Conservation (phyloP, 2,329 filamentous ascomycete genomes). For the Aspergillus terreus region DNA sequence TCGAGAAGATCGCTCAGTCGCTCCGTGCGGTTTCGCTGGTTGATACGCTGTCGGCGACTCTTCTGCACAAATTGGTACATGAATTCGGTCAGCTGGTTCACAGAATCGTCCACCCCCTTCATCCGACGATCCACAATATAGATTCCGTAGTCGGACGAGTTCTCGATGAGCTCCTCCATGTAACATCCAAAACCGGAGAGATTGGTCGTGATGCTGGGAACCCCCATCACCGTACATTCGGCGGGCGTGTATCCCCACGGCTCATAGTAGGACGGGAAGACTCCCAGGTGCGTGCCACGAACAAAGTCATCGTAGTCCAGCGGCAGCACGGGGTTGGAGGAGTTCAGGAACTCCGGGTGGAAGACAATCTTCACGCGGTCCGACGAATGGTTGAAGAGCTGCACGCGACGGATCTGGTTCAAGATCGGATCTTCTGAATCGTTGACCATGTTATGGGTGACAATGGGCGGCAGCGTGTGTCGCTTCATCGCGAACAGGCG, state of each 20-base stretch:
- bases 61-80: conserved; percentile 96
- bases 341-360: conserved; percentile 96
- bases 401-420: conserved; percentile 91
- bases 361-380: conserved; percentile 98
- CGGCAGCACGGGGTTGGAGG: conserved; percentile 88
- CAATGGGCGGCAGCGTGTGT: conserved; percentile 82
- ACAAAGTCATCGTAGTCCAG: conserved; percentile 99
- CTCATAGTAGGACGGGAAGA: conserved; percentile 98
- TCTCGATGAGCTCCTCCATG: conserved; percentile 99
- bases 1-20: conserved; percentile 90
- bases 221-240: conserved; percentile 98
- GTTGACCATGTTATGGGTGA: conserved; percentile 98
- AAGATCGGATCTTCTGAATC: conserved; percentile 89
- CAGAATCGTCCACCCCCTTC: conserved; percentile 95
- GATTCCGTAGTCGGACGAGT: conserved; percentile 96
- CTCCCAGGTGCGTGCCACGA: conserved; percentile 88
- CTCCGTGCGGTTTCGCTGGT: conserved; percentile 96
- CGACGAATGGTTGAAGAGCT: conserved; percentile 92
- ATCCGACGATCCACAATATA: conserved; percentile 95
- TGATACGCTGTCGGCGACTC: conserved; percentile 94
- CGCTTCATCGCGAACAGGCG: conserved; percentile 97
- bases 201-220: conserved; percentile 97
- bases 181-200: conserved; percentile 97
- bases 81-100: conserved; percentile 85
- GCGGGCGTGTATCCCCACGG: conserved; percentile 98